These are phyloP conservation scores for Cucurbita pepo DNA, from an alignment of 306 rosid species.

Conservation along the genomic window DNA sequence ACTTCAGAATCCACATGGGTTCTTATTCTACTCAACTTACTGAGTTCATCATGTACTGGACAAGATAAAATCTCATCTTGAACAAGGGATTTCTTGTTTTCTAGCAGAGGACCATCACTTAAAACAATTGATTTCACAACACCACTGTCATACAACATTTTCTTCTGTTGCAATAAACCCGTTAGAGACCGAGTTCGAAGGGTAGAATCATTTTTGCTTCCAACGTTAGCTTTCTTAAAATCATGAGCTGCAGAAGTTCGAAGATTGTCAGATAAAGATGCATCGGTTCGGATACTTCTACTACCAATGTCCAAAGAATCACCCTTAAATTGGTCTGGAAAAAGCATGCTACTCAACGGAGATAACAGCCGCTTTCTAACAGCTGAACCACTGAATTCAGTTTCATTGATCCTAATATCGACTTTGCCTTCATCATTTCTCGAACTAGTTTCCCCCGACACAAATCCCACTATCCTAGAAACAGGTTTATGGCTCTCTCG, in stretches of 20 bases:
- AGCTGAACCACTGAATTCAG: constrained; percentile 33
- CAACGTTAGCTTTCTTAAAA: constrained; percentile 82
- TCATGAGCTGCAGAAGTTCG: constrained; percentile 31
- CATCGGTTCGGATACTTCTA: constrained; percentile 18
- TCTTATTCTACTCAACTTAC: constrained; percentile 22
- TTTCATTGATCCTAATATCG: constrained; percentile 21
- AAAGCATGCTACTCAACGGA: constrained; percentile 71
- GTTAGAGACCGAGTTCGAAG: constrained; percentile 36
- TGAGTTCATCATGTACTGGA: constrained; percentile 20
- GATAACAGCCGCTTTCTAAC: constrained; percentile 78
- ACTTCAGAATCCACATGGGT: constrained; percentile 22
- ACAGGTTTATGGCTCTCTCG: constrained; percentile 44
- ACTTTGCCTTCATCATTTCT: constrained; percentile 19
- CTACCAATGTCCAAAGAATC: constrained; percentile 52
- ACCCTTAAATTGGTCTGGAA: constrained; percentile 47
- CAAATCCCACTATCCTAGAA: constrained; percentile 85
- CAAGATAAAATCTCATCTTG: constrained; percentile 18
- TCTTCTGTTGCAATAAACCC: constrained; percentile 37
- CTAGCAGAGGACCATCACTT: constrained; percentile 47
- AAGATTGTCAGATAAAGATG: constrained; percentile 16
- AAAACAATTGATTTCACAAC: constrained; percentile 19
- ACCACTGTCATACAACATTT: not conserved
- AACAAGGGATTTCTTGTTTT: constrained; percentile 13
- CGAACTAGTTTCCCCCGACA: constrained; percentile 40
- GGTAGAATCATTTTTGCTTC: constrained; percentile 27